Base-by-base conservation (phyloP, 139 green algal species). In the Tetradesmus obliquus region DNA sequence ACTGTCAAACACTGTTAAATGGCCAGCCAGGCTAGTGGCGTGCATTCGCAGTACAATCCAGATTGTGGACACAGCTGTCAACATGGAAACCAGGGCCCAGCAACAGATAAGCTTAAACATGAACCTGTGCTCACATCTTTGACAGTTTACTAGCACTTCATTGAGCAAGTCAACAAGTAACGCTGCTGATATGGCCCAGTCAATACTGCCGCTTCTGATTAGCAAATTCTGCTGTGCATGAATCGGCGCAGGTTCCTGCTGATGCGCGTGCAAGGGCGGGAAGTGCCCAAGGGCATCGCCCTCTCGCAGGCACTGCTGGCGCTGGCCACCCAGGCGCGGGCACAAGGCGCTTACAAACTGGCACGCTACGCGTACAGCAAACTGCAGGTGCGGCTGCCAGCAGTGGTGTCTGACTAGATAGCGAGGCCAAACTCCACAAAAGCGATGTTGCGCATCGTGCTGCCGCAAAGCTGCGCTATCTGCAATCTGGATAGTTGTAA, bases 301-400 rank as follows among this genome's bases (percentile, higher is more conserved):
- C 66, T 95, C 3, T 89, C 93, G 19, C 92, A 96, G 79, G 92
- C 96, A 8, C 80, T 98, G 72, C 93, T 96, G 90, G 93, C 93
- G 0, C 88, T 97, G 51, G 96, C 96, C 0, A 94, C 94, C 1
- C 17, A 71, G 54, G 87, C 92, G 8, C 90, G 94, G 92, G 92
- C 94, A 69, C 86, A 96, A 58, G 94, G 95, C 19, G 96, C 96
- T 1, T 98, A 92, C 95, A 98, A 98, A 93, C 94, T 98, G 55
- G 97, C 97, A 24, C 93, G 97, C 76, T 96, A 96, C 93, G 97
- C 95, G 0, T 97, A 97, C 91, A 95, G 96, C 88, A 97, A 95
- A 88, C 93, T 98, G 86, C 94, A 96, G 90, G 90, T 92, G 81
- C 71, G 88, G 7, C 81, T 60, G 53, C 3, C n/a, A 45, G 32